A percentile compares a stretch with the other conserved stretches of the same genome.
Conservation (phyloP, 164 flowering plant species). For the Umbilicus rupestris region DNA sequence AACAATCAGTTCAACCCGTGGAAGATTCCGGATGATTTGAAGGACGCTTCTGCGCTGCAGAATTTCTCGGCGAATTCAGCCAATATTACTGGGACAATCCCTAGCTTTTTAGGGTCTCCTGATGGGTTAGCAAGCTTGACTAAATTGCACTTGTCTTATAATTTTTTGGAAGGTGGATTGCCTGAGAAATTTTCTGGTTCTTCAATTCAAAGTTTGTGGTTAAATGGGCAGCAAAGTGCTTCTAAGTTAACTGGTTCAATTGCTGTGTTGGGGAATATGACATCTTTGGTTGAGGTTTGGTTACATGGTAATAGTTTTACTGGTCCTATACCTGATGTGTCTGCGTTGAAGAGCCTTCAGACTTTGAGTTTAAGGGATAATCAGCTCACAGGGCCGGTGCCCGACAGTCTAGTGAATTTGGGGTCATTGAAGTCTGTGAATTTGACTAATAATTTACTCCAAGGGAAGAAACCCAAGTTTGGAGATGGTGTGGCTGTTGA, state of each 20-base stretch:
- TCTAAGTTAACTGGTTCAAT: conserved; percentile 30
- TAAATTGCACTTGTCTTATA: conserved; percentile 22
- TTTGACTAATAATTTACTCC: conserved; percentile 50
- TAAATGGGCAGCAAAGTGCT: conserved; percentile 24
- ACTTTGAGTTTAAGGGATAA: conserved; percentile 42
- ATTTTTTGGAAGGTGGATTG: conserved; percentile 23
- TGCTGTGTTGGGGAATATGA: conserved; percentile 40
- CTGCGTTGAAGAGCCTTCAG: conserved; percentile 17
- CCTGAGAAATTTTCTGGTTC: conserved; percentile 26
- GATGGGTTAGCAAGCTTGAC: conserved; percentile 20
- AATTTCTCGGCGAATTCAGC: conserved; percentile 31
- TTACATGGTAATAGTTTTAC: conserved; percentile 38
- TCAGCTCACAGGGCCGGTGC: conserved; percentile 46
- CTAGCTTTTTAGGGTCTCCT: conserved; percentile 27
- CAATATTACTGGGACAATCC: conserved; percentile 30
- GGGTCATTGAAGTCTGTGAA: conserved; percentile 24
- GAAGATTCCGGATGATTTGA: conserved; percentile 31
- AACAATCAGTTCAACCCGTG: conserved; percentile 34
- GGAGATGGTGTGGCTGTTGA: conserved; percentile 20
- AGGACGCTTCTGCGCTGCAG: conserved; percentile 18
- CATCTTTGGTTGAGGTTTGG: conserved; percentile 30
- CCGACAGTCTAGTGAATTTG: conserved; percentile 26
- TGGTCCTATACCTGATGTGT: conserved; percentile 55
- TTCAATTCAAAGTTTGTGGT: conserved; percentile 25
- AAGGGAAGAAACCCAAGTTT: conserved; percentile 44